phyloP scores from a whole-genome alignment of 2,329 filamentous ascomycete genomes.

The Fonsecaea nubica region DNA sequence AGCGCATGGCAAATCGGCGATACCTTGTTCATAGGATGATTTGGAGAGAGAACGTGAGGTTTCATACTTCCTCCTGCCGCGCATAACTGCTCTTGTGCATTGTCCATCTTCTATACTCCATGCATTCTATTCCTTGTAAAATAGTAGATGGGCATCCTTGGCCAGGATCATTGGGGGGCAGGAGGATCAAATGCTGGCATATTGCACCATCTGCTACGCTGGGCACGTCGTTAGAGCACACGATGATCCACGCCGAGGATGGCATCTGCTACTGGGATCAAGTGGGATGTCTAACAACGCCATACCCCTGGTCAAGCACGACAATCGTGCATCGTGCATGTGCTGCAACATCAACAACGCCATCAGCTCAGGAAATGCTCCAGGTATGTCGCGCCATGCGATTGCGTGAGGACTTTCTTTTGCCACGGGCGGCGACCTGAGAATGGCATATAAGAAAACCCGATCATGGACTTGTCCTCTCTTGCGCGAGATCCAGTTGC shows the following conservation, averaged over 20 bases:
- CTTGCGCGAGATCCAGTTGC: background rate
- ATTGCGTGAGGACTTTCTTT: slow-evolving; percentile 2
- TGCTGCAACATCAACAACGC: background rate
- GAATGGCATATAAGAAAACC: background rate
- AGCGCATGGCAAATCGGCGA: background rate
- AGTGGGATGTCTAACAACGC: background rate
- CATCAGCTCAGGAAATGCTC: background rate
- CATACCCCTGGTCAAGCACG: slow-evolving; percentile 11
- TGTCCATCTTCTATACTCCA: background rate
- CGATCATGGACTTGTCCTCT: too few species aligned
- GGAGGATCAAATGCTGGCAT: background rate
- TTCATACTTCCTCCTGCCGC: background rate
- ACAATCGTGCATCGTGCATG: background rate
- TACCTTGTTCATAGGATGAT: background rate
- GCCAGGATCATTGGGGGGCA: background rate
- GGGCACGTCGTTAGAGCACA: slow-evolving; percentile 6
- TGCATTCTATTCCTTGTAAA: background rate
- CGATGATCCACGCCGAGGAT: slow-evolving; percentile 1
- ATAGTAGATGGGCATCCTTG: background rate
- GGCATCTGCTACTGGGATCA: background rate
- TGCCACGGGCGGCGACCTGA: background rate
- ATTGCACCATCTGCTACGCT: slow-evolving; percentile 15
- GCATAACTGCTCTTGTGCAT: background rate
- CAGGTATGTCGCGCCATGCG: slow-evolving; percentile 3
- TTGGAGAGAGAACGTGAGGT: slow-evolving; percentile 1